These are phyloP conservation scores for Collybia mongolica DNA, from an alignment of 768 basidiomycete species.

Conservation along the genomic window DNA sequence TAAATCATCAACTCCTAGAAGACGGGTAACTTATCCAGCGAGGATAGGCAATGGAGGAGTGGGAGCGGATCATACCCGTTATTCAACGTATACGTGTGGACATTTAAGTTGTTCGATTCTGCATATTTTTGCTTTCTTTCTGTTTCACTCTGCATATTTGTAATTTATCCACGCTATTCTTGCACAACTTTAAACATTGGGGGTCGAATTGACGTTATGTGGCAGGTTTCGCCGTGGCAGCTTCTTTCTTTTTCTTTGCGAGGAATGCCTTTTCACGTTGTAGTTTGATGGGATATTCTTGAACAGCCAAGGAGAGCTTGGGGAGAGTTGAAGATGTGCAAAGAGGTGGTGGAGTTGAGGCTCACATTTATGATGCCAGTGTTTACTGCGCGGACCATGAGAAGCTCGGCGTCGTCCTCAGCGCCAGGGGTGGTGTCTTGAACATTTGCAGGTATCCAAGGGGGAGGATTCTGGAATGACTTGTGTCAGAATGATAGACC, in stretches of 20 bases:
- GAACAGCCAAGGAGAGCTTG: slow-evolving; percentile 74
- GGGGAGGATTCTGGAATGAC: slow-evolving; percentile 56
- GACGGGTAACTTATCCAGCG: background rate
- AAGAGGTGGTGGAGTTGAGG: background rate
- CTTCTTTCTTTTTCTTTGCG: slow-evolving; percentile 8
- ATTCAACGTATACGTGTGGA: slow-evolving; percentile 95
- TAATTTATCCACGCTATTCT: no score
- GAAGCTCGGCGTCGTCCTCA: slow-evolving; percentile 66
- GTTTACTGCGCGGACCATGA: slow-evolving; percentile 77
- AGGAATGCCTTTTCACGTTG: slow-evolving; percentile 28
- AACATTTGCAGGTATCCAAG: slow-evolving; percentile 76
- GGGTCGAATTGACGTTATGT: background rate
- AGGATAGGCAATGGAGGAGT: slow-evolving; percentile 88
- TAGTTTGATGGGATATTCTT: slow-evolving; percentile 77
- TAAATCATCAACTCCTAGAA: slow-evolving; percentile 23
- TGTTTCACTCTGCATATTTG: background rate
- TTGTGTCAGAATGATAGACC: background rate
- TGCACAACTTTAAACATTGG: no score
- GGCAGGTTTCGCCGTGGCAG: background rate
- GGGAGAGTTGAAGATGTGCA: background rate
- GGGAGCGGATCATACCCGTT: slow-evolving; percentile 92
- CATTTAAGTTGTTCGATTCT: slow-evolving; percentile 60
- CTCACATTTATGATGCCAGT: slow-evolving; percentile 81
- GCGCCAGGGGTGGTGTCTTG: slow-evolving; percentile 68
- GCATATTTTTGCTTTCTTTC: background rate